Percentiles rank a stretch among this genome's conserved stretches.
These are phyloP conservation scores for Phascolomyces articulosus DNA, from an alignment of 371 early-diverging fungal genomes.

Conservation along the genomic window DNA sequence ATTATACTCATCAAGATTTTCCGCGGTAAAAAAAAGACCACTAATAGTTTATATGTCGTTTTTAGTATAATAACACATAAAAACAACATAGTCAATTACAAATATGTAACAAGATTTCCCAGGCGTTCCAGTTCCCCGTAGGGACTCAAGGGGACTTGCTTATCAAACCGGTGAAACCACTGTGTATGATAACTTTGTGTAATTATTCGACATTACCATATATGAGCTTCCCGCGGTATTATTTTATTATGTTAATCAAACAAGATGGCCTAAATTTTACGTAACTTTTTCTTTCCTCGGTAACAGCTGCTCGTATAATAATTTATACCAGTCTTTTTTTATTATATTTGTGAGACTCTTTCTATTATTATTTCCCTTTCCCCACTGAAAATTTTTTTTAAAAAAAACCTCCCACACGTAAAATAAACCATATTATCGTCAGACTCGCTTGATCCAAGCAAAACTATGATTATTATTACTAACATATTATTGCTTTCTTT, in stretches of 20 bases:
- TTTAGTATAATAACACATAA: too few relatives aligned
- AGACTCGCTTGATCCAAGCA: too few relatives aligned
- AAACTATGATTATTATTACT: too few relatives aligned
- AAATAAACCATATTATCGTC: neutral
- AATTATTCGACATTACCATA: neutral
- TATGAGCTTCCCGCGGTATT: neutral
- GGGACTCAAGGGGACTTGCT: slow-evolving; percentile 22
- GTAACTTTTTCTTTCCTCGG: neutral
- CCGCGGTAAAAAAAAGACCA: too few relatives aligned
- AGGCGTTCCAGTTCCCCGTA: slow-evolving; percentile 7
- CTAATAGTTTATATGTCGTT: too few relatives aligned
- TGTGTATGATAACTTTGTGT: neutral
- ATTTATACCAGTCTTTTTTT: neutral
- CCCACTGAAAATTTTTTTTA: too few relatives aligned
- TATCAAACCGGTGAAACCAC: slow-evolving; percentile 13
- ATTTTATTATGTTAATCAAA: neutral
- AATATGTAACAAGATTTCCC: slow-evolving; percentile 2
- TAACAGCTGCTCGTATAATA: too few relatives aligned
- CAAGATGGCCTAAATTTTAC: neutral
- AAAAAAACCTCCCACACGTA: neutral
- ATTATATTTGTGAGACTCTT: neutral
- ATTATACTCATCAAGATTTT: too few relatives aligned
- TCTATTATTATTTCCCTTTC: too few relatives aligned
- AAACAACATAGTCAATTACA: neutral
- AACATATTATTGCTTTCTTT: neutral